Evolutionary conservation across 2,329 filamentous ascomycete species (phyloP), one percentile per base, ranked within the genome.

Genomic region (Rosellinia necatrix): DNA sequence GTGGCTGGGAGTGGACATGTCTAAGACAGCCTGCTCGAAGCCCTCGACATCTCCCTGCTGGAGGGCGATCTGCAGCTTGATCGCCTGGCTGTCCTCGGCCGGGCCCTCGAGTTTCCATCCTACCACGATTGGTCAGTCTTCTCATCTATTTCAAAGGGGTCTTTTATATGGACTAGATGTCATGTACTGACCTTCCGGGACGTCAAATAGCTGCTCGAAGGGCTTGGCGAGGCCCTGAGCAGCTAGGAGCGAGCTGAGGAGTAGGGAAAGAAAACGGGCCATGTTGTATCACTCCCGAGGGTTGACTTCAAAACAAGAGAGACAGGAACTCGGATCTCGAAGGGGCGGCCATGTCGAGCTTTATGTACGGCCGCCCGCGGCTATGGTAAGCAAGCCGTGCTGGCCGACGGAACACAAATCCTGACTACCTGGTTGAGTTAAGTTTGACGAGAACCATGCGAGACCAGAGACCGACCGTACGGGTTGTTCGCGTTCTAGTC

Each of bases 261-360:
- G 27, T 8, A 64, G 35, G 27, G 61, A 62, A 22, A 60, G 52
- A 27, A 64, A 60, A 44, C 56, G 59, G 81, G 65, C 66, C 79
- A 5, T 75, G 76, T 10, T 83, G n/a, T 54, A 46, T 50, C 50
- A 47, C 49, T 48, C 51, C 51, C 78, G 79, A 67, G 73, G 4
- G 72, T 79, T 0, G 73, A 78, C n/a, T 51, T 78, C 0, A 63
- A n/a, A 25, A 40, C 35, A 30, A 38, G 44, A 35, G 53, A 44
- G 37, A 43, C 21, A 25, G 34, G 22, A 35, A 24, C 1, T 10
- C 25, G 46, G 5, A 15, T 12, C 6, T 4, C 42, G 40, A 25
- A 10, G 13, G 19, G 47, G 34, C 38, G 25, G 43, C 38, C 17
- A 53, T 30, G 49, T 29, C 40, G 17, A 37, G 49, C 43, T 59